Evolutionary conservation across 148 eudicot genomes (phyloP).

Genomic region (Persicaria tinctoria): DNA sequence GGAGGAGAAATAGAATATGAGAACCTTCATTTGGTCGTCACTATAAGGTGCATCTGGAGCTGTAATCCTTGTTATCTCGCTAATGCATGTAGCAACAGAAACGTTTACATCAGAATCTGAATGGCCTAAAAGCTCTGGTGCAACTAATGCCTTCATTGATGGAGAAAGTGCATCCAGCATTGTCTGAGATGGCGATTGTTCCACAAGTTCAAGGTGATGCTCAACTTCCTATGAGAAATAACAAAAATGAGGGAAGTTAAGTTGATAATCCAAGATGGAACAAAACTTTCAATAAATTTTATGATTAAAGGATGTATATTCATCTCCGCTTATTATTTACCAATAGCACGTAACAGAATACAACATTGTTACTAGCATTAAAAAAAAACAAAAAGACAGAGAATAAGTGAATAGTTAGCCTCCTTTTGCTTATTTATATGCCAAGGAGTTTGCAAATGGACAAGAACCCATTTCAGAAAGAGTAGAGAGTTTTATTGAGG

Average conservation of each 20-base stretch:
- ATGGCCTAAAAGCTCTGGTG: slow-evolving; percentile 50
- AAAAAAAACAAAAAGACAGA: not conserved
- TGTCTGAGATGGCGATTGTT: slow-evolving; percentile 76
- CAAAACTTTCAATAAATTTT: not conserved
- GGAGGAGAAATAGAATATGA: not conserved
- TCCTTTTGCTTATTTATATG: not conserved
- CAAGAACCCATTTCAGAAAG: not conserved
- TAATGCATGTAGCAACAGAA: slow-evolving; percentile 87
- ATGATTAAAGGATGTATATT: not conserved
- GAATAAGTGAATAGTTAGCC: not conserved
- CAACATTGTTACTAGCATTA: not conserved
- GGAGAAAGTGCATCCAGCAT: slow-evolving; percentile 73
- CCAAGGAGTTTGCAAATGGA: not conserved
- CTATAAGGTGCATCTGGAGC: slow-evolving; percentile 96
- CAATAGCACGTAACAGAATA: not conserved
- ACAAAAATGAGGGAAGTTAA: not conserved
- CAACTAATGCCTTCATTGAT: slow-evolving; percentile 54
- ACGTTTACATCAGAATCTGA: slow-evolving; percentile 68
- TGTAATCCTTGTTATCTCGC: slow-evolving; percentile 95
- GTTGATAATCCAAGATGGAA: not conserved
- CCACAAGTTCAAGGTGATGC: slow-evolving; percentile 50
- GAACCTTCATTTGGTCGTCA: slow-evolving; percentile 91
- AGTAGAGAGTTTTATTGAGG: not conserved
- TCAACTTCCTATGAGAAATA: slow-evolving; percentile 49
- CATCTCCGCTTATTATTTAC: not conserved